Evolutionary conservation across 331 rosid genomes (phyloP).

Genomic region (Pyrus hybrid): DNA sequence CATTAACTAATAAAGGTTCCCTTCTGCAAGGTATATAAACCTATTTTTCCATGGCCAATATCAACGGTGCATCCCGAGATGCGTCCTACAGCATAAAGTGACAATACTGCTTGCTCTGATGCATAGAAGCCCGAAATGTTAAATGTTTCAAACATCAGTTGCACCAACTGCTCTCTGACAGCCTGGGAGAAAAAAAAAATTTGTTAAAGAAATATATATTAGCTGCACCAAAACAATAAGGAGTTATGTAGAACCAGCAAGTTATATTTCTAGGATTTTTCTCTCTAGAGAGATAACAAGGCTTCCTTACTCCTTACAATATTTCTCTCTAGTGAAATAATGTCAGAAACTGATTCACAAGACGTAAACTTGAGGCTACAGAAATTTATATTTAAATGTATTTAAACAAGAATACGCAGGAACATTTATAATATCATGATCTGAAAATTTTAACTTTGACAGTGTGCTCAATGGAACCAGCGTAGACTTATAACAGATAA

Average conservation of each 20-base stretch:
- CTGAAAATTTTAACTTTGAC: too few relatives aligned
- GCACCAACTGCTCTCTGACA: conserved; percentile 93
- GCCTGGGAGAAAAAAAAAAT: conserved; percentile 43
- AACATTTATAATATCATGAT: too few relatives aligned
- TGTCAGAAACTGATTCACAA: background rate
- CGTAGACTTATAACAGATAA: too few relatives aligned
- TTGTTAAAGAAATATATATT: background rate
- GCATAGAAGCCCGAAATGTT: conserved; percentile 99
- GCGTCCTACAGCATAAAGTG: conserved; percentile 93
- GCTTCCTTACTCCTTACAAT: background rate
- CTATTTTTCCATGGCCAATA: conserved; percentile 98
- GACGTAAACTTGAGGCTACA: background rate
- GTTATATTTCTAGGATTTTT: too few relatives aligned
- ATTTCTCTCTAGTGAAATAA: background rate
- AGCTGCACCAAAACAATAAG: background rate
- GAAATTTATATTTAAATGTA: too few relatives aligned
- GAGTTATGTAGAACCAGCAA: background rate
- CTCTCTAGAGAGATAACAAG: background rate
- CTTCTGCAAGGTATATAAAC: conserved; percentile 26
- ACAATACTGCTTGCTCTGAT: conserved; percentile 93
- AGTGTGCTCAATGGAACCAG: too few relatives aligned
- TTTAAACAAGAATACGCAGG: too few relatives aligned
- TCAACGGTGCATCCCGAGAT: conserved; percentile 97
- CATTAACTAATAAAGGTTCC: conserved; percentile 1
- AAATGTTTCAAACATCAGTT: conserved; percentile 95